These are phyloP conservation scores for Bimuria novae-zelandiae DNA, from an alignment of 2,329 filamentous ascomycete species.

Conservation along the genomic window DNA sequence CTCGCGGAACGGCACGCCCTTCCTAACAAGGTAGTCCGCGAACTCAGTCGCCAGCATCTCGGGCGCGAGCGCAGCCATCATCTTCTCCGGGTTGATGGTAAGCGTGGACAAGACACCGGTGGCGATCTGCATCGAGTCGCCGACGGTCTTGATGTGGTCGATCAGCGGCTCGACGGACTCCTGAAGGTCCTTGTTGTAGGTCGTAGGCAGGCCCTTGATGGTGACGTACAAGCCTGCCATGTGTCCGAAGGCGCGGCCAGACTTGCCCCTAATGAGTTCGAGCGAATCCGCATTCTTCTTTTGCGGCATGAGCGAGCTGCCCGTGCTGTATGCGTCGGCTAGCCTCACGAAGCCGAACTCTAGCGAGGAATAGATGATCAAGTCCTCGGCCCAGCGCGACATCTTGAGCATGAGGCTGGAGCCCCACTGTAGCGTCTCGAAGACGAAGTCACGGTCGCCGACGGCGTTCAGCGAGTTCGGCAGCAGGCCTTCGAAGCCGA, in stretches of 20 bases:
- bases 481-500: constrained; percentile 76
- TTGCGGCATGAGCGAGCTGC: constrained; percentile 77
- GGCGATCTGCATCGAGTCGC: constrained; percentile 80
- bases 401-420: constrained; percentile 79
- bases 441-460: constrained; percentile 79
- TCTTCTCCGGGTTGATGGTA: constrained; percentile 70
- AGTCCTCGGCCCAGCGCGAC: constrained; percentile 79
- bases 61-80: constrained; percentile 77
- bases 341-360: constrained; percentile 78
- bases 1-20: constrained; percentile 77
- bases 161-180: constrained; percentile 86
- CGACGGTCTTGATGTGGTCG: constrained; percentile 79
- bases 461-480: constrained; percentile 80
- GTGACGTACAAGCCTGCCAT: constrained; percentile 81
- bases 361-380: constrained; percentile 78
- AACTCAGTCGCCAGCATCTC: constrained; percentile 81
- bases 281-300: constrained; percentile 83
- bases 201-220: constrained; percentile 74
- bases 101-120: constrained; percentile 79
- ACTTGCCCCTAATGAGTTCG: constrained; percentile 76
- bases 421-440: constrained; percentile 81
- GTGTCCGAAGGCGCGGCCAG: constrained; percentile 76
- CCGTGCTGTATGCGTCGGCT: constrained; percentile 80
- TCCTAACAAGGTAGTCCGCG: constrained; percentile 66
- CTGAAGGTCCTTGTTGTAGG: constrained; percentile 93